Evolutionary conservation across 352 stramenopile species (phyloP).

Genomic region (Pythium aquatile): DNA sequence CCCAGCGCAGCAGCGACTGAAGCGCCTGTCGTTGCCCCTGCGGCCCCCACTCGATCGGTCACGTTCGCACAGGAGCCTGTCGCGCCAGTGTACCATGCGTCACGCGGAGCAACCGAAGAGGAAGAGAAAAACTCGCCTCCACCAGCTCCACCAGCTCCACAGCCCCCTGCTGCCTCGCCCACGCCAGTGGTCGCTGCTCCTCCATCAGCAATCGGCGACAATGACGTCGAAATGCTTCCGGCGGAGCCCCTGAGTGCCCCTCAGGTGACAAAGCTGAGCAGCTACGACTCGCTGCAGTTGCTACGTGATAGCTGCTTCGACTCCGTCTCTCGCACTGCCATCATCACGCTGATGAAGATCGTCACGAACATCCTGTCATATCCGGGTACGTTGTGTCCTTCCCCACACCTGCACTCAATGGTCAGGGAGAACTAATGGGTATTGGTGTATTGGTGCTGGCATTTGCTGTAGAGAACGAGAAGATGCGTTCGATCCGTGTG

Average conservation of each 20-base stretch:
- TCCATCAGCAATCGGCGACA: background rate
- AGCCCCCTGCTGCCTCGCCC: background rate
- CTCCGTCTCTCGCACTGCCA: conserved; percentile 49
- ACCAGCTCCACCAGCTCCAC: background rate
- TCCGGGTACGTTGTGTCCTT: conserved; percentile 39
- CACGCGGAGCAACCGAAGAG: conserved; percentile 11
- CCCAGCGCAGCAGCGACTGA: background rate
- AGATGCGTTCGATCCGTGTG: conserved; percentile 78
- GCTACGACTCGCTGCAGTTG: conserved; percentile 64
- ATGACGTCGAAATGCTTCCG: conserved; percentile 53
- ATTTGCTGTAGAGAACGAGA: conserved; percentile 65
- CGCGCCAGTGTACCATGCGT: background rate
- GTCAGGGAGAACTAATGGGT: background rate
- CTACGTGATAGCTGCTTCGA: conserved; percentile 80
- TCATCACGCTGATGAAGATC: conserved; percentile 85
- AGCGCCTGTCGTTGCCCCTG: conserved; percentile 10
- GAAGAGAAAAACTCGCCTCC: conserved; percentile 15
- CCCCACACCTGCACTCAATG: background rate
- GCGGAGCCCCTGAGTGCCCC: background rate
- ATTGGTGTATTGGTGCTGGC: background rate
- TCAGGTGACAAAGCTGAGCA: conserved; percentile 31
- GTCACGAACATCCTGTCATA: conserved; percentile 82
- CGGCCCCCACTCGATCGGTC: conserved; percentile 6
- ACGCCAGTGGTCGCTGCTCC: background rate
- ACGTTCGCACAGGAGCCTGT: conserved; percentile 12